phyloP scores from a whole-genome alignment of 208 protist genomes.

The Trypanosoma lewisi region DNA sequence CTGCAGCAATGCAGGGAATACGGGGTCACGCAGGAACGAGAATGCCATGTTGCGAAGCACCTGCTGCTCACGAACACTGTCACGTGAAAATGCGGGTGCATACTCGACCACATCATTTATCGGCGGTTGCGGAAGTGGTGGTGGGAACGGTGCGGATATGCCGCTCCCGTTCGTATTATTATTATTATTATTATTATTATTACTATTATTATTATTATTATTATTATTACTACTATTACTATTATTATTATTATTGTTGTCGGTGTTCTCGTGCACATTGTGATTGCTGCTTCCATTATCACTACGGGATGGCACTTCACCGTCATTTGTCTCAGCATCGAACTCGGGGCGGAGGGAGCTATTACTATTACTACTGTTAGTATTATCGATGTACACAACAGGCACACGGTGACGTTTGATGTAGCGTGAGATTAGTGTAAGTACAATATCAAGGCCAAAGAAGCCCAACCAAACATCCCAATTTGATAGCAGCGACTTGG shows the following conservation, averaged over 20 bases:
- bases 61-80: conserved; percentile 65
- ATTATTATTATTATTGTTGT: not conserved
- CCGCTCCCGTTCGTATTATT: not conserved
- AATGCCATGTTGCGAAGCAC: conserved; percentile 50
- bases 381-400: conserved; percentile 58
- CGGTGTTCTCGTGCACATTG: not conserved
- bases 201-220: no score
- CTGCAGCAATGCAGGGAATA: conserved; percentile 74
- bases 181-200: not conserved
- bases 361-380: not conserved
- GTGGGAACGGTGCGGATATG: not conserved
- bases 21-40: conserved; percentile 72
- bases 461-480: conserved; percentile 57
- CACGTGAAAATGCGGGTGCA: conserved; percentile 39
- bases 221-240: no score
- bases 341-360: not conserved
- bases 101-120: conserved; percentile 20
- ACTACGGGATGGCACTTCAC: conserved; percentile 15
- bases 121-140: conserved; percentile 3
- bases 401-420: conserved; percentile 65
- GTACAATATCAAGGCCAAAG: conserved; percentile 49
- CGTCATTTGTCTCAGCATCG: not conserved
- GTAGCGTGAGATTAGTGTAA: conserved; percentile 45
- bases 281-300: not conserved
- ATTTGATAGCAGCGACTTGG: conserved; percentile 44